A percentile compares a stretch with the other conserved stretches of the same genome.
phyloP scores from a whole-genome alignment of 2,329 filamentous ascomycete genomes.

The Colletotrichum sp. region DNA sequence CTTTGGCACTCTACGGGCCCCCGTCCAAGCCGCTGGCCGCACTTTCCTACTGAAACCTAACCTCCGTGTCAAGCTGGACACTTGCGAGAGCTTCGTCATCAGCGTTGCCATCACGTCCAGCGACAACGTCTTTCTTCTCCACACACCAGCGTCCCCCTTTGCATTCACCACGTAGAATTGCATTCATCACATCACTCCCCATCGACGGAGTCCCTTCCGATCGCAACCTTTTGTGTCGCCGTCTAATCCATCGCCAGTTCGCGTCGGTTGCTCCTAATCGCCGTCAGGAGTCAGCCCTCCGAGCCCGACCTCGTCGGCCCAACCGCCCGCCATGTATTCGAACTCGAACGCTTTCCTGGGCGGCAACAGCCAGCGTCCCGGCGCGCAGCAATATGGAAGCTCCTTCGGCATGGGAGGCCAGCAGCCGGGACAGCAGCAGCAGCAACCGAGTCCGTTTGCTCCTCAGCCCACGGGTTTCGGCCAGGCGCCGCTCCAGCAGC shows the following conservation, averaged over 20 bases:
- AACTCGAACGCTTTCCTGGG: constrained; percentile 87
- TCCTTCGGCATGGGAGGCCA: constrained; percentile 53
- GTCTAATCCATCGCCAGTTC: background rate
- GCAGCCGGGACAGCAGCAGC: constrained; percentile 47
- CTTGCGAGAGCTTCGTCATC: constrained; percentile 26
- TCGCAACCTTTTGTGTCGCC: background rate
- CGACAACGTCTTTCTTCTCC: background rate
- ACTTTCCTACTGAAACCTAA: constrained; percentile 23
- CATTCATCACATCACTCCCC: background rate
- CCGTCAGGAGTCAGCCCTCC: background rate
- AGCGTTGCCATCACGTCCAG: constrained; percentile 10
- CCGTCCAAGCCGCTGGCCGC: constrained; percentile 20
- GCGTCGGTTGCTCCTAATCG: background rate
- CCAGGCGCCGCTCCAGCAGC: constrained; percentile 59
- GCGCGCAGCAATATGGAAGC: constrained; percentile 65
- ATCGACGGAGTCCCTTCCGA: constrained; percentile 9
- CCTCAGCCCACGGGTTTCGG: constrained; percentile 67
- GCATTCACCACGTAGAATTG: background rate
- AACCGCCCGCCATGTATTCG: constrained; percentile 74
- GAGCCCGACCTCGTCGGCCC: constrained; percentile 15
- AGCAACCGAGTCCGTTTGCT: constrained; percentile 61
- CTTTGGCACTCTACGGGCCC: background rate
- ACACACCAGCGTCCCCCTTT: background rate
- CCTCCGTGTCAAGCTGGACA: constrained; percentile 25
- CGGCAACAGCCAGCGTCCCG: constrained; percentile 77